phyloP scores from a whole-genome alignment of 768 basidiomycete genomes.

The Saitozyma sp. region DNA sequence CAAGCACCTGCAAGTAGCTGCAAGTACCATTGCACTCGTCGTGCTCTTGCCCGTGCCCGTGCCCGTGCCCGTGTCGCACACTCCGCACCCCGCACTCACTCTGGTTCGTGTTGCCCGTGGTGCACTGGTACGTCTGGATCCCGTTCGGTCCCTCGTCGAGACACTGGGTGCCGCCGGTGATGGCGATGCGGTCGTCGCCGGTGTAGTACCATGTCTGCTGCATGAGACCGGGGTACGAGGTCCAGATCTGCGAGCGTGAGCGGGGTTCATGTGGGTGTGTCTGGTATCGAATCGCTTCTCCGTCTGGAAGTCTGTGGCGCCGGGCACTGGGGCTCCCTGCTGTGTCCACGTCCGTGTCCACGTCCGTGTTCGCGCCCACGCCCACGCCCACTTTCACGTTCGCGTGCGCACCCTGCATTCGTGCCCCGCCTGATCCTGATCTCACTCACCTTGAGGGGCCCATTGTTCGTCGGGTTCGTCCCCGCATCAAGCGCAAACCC shows the following conservation, averaged over 20 bases:
- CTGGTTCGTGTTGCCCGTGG: slow-evolving; percentile 20
- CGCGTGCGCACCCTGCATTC: too few relatives aligned
- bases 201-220: slow-evolving; percentile 32
- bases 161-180: slow-evolving; percentile 18
- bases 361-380: too few relatives aligned
- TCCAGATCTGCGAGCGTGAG: slow-evolving; percentile 30
- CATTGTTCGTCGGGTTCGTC: slow-evolving; percentile 22
- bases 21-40: too few relatives aligned
- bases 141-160: slow-evolving; percentile 14
- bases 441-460: slow-evolving; percentile 21
- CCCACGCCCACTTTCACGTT: too few relatives aligned
- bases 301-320: not conserved
- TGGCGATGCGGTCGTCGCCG: slow-evolving; percentile 17
- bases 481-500: slow-evolving; percentile 27
- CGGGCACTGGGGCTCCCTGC: not conserved
- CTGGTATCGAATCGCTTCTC: too few relatives aligned
- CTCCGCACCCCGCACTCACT: slow-evolving; percentile 1
- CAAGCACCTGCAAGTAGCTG: too few relatives aligned
- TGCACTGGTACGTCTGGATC: slow-evolving; percentile 20
- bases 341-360: too few relatives aligned
- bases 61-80: too few relatives aligned
- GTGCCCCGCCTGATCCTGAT: too few relatives aligned
- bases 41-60: too few relatives aligned
- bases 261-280: too few relatives aligned
- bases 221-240: slow-evolving; percentile 25